phyloP scores from a whole-genome alignment of 805 yeast genomes.

The Suhomyces canberraensis region DNA sequence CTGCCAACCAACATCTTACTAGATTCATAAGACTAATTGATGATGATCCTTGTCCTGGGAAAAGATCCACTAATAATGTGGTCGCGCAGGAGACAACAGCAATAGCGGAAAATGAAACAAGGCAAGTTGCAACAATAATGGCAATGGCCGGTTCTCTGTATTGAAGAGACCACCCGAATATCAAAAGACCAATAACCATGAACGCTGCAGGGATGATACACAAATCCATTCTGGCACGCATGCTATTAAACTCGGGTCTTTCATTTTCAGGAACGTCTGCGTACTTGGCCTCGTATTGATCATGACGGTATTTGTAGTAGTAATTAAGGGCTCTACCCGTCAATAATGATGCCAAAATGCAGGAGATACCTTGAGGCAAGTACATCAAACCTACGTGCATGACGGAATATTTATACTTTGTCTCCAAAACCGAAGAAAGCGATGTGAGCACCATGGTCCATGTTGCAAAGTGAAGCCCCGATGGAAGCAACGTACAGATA shows the following conservation, averaged over 20 bases:
- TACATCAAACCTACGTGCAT: slow-evolving; percentile 68
- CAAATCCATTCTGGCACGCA: slow-evolving; percentile 50
- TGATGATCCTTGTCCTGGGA: slow-evolving; percentile 66
- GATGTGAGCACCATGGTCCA: slow-evolving; percentile 73
- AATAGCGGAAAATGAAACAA: slow-evolving; percentile 55
- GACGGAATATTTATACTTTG: slow-evolving; percentile 51
- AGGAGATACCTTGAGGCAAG: slow-evolving; percentile 69
- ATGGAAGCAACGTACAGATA: slow-evolving; percentile 48
- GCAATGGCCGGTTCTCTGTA: slow-evolving; percentile 46
- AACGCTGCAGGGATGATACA: slow-evolving; percentile 40
- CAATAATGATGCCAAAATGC: slow-evolving; percentile 55
- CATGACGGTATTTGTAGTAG: slow-evolving; percentile 36
- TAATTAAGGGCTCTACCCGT: slow-evolving; percentile 58
- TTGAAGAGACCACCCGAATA: slow-evolving; percentile 74
- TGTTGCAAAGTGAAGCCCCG: slow-evolving; percentile 59
- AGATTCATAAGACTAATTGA: slow-evolving; percentile 71
- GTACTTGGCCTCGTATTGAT: slow-evolving; percentile 24
- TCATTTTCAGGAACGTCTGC: neutral
- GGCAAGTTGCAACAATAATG: slow-evolving; percentile 54
- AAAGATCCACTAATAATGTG: slow-evolving; percentile 70
- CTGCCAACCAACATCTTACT: slow-evolving; percentile 66
- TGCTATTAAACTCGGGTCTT: slow-evolving; percentile 45
- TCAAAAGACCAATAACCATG: slow-evolving; percentile 39
- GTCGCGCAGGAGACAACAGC: slow-evolving; percentile 54
- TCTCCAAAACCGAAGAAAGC: slow-evolving; percentile 51